Conservation (phyloP, 805 yeast species). For the Phaffomyces antillensis region DNA sequence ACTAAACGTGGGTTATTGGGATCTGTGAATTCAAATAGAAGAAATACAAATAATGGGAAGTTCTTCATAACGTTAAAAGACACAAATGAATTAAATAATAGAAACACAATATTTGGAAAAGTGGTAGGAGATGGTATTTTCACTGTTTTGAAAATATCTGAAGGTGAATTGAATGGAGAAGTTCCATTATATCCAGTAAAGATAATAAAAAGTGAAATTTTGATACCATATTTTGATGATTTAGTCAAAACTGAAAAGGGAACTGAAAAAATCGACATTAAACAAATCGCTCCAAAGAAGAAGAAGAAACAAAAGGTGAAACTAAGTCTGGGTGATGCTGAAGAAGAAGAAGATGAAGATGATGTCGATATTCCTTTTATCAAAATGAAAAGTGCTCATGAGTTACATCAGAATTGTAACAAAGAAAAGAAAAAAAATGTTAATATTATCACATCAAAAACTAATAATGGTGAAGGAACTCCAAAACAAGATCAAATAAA, state of each 20-base stretch:
- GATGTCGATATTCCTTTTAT: constrained; percentile 26
- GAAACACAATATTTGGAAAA: constrained; percentile 48
- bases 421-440: background rate
- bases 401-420: constrained; percentile 9
- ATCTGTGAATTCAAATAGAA: constrained; percentile 31
- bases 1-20: constrained; percentile 50
- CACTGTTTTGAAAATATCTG: constrained; percentile 41
- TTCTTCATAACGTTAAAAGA: constrained; percentile 45
- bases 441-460: background rate
- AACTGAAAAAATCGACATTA: constrained; percentile 1
- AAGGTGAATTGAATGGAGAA: constrained; percentile 38
- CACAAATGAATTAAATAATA: constrained; percentile 36
- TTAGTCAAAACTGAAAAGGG: constrained; percentile 16
- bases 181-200: constrained; percentile 46
- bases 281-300: constrained; percentile 14
- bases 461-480: background rate
- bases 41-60: constrained; percentile 29
- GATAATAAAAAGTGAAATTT: constrained; percentile 34
- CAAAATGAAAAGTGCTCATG: constrained; percentile 39
- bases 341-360: constrained; percentile 22
- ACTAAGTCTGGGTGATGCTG: constrained; percentile 25
- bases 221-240: constrained; percentile 44
- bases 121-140: constrained; percentile 50
- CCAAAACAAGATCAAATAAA: constrained; percentile 10
- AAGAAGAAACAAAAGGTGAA: constrained; percentile 27